Evolutionary conservation across 2,329 filamentous ascomycete species (phyloP).

Genomic region (Leptographium galeiforme): DNA sequence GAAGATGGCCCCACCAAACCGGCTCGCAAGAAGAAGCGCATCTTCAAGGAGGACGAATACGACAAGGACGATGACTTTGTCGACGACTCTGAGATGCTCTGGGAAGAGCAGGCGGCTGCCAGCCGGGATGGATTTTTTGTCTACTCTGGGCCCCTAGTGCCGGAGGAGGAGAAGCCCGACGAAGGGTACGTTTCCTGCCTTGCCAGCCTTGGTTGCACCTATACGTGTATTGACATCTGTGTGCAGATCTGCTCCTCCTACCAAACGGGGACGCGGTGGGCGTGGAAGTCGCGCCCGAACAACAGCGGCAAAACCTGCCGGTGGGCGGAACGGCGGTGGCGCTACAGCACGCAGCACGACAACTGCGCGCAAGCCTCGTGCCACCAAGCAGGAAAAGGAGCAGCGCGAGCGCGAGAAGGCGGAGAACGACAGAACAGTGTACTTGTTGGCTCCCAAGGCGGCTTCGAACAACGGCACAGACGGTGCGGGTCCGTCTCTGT

Average conservation of each 20-base stretch:
- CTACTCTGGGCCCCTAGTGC: slow-evolving; percentile 82
- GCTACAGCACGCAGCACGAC: slow-evolving; percentile 65
- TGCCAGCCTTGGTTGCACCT: not conserved
- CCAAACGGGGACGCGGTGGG: slow-evolving; percentile 50
- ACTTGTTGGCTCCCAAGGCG: slow-evolving; percentile 1
- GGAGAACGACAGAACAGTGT: slow-evolving; percentile 31
- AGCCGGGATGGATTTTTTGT: slow-evolving; percentile 97
- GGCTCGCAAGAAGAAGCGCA: slow-evolving; percentile 67
- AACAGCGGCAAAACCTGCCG: slow-evolving; percentile 45
- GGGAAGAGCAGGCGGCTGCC: slow-evolving; percentile 90
- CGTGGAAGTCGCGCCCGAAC: slow-evolving; percentile 30
- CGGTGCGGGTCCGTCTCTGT: slow-evolving; percentile 5
- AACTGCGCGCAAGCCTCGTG: slow-evolving; percentile 66
- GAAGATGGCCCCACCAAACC: slow-evolving; percentile 49
- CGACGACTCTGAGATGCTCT: slow-evolving; percentile 86
- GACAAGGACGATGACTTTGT: slow-evolving; percentile 75
- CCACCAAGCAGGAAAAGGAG: slow-evolving; percentile 75
- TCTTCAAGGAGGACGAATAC: slow-evolving; percentile 70
- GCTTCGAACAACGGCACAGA: not conserved
- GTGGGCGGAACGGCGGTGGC: slow-evolving; percentile 33
- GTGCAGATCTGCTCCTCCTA: slow-evolving; percentile 55
- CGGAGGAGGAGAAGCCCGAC: slow-evolving; percentile 65
- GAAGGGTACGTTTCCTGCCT: slow-evolving; percentile 29
- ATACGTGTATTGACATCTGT: slow-evolving; percentile 19
- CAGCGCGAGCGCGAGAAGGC: slow-evolving; percentile 71